Conservation (phyloP, 768 basidiomycete species). For the Pleurotus platypus region DNA sequence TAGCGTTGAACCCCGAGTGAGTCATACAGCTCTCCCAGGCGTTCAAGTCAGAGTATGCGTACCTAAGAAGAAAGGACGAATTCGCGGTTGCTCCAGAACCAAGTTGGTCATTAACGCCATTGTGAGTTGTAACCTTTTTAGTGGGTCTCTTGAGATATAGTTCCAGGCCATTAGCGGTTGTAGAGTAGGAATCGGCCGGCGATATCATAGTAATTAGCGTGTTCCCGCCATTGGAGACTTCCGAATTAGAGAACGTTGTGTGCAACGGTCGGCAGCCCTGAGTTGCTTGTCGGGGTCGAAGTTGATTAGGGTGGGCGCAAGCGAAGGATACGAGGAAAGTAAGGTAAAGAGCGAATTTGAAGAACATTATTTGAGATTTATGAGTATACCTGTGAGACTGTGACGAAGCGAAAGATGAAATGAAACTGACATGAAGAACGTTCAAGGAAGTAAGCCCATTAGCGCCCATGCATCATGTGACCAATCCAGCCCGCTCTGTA, state of each 20-base stretch:
- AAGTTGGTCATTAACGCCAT: conserved; percentile 30
- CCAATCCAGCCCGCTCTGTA: neutral
- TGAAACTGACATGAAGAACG: neutral
- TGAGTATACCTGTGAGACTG: neutral
- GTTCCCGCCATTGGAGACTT: conserved; percentile 10
- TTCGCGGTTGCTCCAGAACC: conserved; percentile 36
- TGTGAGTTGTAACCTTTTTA: conserved; percentile 23
- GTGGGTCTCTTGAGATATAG: conserved; percentile 28
- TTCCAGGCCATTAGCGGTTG: conserved; percentile 17
- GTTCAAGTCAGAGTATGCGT: neutral
- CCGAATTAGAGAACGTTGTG: conserved; percentile 18
- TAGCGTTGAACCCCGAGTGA: neutral
- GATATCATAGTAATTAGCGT: conserved; percentile 25
- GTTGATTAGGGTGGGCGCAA: neutral
- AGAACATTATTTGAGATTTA: too few relatives aligned
- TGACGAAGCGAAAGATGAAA: neutral
- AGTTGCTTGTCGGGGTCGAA: neutral
- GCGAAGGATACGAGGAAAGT: neutral
- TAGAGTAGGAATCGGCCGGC: conserved; percentile 23
- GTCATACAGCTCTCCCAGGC: neutral
- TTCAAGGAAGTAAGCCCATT: neutral
- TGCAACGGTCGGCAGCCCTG: conserved; percentile 22
- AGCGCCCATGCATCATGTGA: neutral
- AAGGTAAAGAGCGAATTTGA: neutral
- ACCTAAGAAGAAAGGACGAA: conserved; percentile 28